Percentiles rank a stretch among this genome's conserved stretches.
phyloP scores from a whole-genome alignment of 345 rosid species.

The Microthlaspi erraticum region DNA sequence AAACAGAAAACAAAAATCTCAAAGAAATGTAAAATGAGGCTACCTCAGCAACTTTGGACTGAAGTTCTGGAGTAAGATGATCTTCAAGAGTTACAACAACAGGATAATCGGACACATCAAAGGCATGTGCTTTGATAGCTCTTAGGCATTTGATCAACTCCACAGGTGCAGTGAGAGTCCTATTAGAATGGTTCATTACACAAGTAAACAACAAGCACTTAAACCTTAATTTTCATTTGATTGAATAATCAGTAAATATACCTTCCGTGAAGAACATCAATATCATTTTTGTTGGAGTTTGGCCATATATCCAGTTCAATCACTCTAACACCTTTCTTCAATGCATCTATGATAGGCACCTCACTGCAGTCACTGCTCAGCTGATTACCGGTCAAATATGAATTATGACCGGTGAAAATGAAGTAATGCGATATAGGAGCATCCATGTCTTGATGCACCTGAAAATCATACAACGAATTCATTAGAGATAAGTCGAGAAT shows the following conservation, averaged over 20 bases:
- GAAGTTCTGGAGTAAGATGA: slow-evolving; percentile 83
- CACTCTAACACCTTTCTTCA: slow-evolving; percentile 82
- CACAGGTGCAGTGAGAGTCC: slow-evolving; percentile 85
- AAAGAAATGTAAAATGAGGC: slow-evolving; percentile 12
- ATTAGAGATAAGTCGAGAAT: neutral
- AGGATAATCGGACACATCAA: slow-evolving; percentile 73
- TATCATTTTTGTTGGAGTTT: slow-evolving; percentile 62
- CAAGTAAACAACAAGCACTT: slow-evolving; percentile 4
- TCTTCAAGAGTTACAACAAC: slow-evolving; percentile 87
- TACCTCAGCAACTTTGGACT: slow-evolving; percentile 83
- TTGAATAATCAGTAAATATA: slow-evolving; percentile 31
- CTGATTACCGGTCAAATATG: slow-evolving; percentile 88
- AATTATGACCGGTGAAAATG: slow-evolving; percentile 84
- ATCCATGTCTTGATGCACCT: slow-evolving; percentile 88
- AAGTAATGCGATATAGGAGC: slow-evolving; percentile 85
- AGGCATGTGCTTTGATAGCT: slow-evolving; percentile 79
- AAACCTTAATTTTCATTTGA: neutral
- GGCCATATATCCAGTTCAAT: slow-evolving; percentile 95
- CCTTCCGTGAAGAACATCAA: slow-evolving; percentile 89
- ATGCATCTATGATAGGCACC: slow-evolving; percentile 69
- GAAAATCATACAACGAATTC: slow-evolving; percentile 23
- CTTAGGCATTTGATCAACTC: slow-evolving; percentile 66
- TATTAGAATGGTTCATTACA: slow-evolving; percentile 37
- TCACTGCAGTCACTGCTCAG: slow-evolving; percentile 91
- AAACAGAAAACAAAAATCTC: neutral